phyloP scores from a whole-genome alignment of 78 protist species.

The Emiliania huxleyi region DNA sequence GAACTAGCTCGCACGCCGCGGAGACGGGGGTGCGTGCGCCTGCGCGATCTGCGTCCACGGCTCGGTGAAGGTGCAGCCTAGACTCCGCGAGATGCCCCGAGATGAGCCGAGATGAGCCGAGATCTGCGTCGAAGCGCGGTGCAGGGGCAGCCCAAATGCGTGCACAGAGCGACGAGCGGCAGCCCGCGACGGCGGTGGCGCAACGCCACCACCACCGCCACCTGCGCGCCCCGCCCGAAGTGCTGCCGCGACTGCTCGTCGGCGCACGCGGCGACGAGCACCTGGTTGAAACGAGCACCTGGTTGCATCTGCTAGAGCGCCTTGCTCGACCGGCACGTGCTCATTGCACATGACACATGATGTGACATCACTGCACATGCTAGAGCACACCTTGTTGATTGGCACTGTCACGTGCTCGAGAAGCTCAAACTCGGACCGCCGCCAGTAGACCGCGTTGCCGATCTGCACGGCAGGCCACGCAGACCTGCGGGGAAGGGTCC shows the following conservation, averaged over 20 bases:
- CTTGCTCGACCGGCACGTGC: too few species aligned
- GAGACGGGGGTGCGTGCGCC: not conserved
- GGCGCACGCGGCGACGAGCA: not conserved
- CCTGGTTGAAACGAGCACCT: not conserved
- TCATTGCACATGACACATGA: too few species aligned
- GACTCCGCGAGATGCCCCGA: too few species aligned
- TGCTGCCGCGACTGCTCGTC: not conserved
- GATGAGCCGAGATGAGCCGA: too few species aligned
- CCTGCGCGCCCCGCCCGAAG: conserved; percentile 24
- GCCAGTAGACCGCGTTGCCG: conserved; percentile 15
- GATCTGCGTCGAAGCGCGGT: not conserved
- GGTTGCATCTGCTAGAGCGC: too few species aligned
- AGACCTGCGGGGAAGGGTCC: too few species aligned
- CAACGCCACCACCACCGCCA: not conserved
- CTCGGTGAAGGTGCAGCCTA: conserved; percentile 14
- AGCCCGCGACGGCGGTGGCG: not conserved
- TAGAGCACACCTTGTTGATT: too few species aligned
- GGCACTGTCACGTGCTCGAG: not conserved
- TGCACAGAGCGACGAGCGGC: not conserved
- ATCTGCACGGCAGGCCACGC: not conserved
- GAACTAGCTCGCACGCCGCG: not conserved
- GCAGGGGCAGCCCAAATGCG: conserved; percentile 9
- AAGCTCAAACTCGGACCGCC: not conserved
- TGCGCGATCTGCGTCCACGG: conserved; percentile 15
- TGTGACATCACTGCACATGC: too few species aligned